Evolutionary conservation across 2,329 filamentous ascomycete genomes (phyloP).

Genomic region (Neurospora sp.): DNA sequence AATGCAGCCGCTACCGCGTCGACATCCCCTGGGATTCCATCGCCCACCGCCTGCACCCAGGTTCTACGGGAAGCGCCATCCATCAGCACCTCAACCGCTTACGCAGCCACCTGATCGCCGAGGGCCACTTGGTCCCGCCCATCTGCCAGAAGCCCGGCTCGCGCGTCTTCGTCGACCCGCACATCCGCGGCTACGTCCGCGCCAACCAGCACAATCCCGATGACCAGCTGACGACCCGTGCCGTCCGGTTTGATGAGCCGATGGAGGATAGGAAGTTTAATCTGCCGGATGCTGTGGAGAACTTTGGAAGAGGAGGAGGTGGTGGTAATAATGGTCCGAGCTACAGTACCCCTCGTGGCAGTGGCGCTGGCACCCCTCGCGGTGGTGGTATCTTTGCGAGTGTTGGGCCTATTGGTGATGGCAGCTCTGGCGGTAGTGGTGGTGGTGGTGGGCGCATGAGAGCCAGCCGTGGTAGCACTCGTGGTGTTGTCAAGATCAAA

Average conservation of each 20-base stretch:
- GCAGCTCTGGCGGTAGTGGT: not conserved
- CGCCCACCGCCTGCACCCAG: conserved; percentile 31
- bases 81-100: conserved; percentile 28
- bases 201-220: conserved; percentile 13
- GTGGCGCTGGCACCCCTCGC: not conserved
- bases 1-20: conserved; percentile 23
- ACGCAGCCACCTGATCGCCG: conserved; percentile 24
- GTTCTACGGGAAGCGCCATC: conserved; percentile 29
- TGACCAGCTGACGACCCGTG: conserved; percentile 19
- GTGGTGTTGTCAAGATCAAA: not conserved
- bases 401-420: not conserved
- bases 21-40: conserved; percentile 30
- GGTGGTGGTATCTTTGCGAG: not conserved
- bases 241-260: conserved; percentile 24
- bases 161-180: conserved; percentile 12
- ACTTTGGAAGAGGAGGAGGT: not conserved
- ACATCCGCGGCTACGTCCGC: conserved; percentile 21
- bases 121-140: conserved; percentile 34
- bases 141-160: conserved; percentile 18
- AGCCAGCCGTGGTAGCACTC: not conserved
- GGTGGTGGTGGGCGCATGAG: not conserved
- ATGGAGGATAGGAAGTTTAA: conserved; percentile 24
- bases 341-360: not conserved
- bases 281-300: conserved; percentile 18
- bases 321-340: not conserved